Evolutionary conservation across 768 basidiomycete species (phyloP).

Genomic region (Leccinum disarticulatum): DNA sequence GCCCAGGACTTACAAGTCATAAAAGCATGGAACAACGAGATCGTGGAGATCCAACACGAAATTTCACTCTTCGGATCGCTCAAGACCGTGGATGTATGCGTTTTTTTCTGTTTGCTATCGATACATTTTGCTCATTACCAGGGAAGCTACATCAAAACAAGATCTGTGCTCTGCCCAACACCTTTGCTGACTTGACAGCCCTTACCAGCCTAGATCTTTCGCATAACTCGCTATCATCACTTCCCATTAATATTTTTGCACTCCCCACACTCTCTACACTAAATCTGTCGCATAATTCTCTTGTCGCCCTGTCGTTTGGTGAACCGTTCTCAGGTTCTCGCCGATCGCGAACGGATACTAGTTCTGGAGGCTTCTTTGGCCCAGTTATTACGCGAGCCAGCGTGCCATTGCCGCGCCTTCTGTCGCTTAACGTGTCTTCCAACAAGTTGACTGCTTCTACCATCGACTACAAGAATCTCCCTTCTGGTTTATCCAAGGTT

Average conservation of each 20-base stretch:
- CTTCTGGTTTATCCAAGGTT: slow-evolving; percentile 53
- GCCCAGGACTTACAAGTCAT: slow-evolving; percentile 74
- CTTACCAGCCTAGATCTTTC: slow-evolving; percentile 74
- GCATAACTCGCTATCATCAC: slow-evolving; percentile 60
- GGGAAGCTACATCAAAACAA: slow-evolving; percentile 74
- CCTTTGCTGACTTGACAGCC: slow-evolving; percentile 65
- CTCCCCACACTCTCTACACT: slow-evolving; percentile 65
- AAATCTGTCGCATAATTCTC: slow-evolving; percentile 70
- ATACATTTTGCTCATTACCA: background rate
- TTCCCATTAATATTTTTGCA: slow-evolving; percentile 65
- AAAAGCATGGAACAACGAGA: slow-evolving; percentile 81
- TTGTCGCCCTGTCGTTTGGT: slow-evolving; percentile 61
- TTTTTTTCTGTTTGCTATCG: background rate
- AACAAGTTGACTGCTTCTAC: slow-evolving; percentile 59
- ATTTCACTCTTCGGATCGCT: slow-evolving; percentile 83
- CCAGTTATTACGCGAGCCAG: slow-evolving; percentile 61
- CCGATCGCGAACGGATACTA: slow-evolving; percentile 25
- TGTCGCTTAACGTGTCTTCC: slow-evolving; percentile 61
- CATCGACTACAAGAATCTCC: slow-evolving; percentile 55
- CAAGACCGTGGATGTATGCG: slow-evolving; percentile 73
- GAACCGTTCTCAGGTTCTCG: slow-evolving; percentile 46
- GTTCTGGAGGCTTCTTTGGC: slow-evolving; percentile 60
- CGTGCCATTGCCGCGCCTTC: slow-evolving; percentile 63
- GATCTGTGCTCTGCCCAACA: slow-evolving; percentile 57
- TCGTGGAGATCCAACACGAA: slow-evolving; percentile 76